Evolutionary conservation across 139 green algal genomes (phyloP).

Genomic region (Chlorokybus atmophyticus): DNA sequence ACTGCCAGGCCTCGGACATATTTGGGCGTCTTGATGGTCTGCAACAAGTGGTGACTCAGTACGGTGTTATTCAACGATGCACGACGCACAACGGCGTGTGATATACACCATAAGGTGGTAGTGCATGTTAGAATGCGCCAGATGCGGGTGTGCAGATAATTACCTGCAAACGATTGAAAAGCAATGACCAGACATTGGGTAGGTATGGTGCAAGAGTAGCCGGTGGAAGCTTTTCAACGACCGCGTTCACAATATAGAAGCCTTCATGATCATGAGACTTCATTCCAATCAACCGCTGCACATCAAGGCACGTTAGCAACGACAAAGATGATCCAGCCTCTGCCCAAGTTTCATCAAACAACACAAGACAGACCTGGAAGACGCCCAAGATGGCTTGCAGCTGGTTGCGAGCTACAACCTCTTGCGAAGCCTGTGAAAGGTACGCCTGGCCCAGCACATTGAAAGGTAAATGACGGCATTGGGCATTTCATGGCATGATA

Average conservation of each 20-base stretch:
- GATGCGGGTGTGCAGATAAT: neutral
- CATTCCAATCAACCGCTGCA: slow-evolving; percentile 78
- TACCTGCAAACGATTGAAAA: slow-evolving; percentile 48
- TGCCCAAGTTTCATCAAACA: too few relatives aligned
- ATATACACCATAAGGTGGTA: slow-evolving; percentile 9
- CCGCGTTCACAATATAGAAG: slow-evolving; percentile 69
- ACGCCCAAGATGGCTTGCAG: slow-evolving; percentile 76
- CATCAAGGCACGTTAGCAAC: too few relatives aligned
- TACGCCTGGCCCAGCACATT: too few relatives aligned
- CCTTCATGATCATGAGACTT: slow-evolving; percentile 80
- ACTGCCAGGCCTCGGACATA: too few relatives aligned
- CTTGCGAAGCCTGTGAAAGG: too few relatives aligned
- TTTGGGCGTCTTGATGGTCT: too few relatives aligned
- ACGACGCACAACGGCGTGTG: neutral
- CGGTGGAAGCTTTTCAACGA: slow-evolving; percentile 53
- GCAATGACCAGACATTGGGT: slow-evolving; percentile 50
- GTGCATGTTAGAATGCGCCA: neutral
- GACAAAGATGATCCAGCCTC: too few relatives aligned
- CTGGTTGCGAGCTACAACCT: slow-evolving; percentile 49
- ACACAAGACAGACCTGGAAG: too few relatives aligned
- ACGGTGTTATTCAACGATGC: neutral
- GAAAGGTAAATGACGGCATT: too few relatives aligned
- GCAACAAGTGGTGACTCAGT: too few relatives aligned
- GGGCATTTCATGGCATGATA: slow-evolving; percentile 1
- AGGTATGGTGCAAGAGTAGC: slow-evolving; percentile 40